Evolutionary conservation across 192 early-diverging fungal species (phyloP).

Genomic region (Gonapodya prolifera): DNA sequence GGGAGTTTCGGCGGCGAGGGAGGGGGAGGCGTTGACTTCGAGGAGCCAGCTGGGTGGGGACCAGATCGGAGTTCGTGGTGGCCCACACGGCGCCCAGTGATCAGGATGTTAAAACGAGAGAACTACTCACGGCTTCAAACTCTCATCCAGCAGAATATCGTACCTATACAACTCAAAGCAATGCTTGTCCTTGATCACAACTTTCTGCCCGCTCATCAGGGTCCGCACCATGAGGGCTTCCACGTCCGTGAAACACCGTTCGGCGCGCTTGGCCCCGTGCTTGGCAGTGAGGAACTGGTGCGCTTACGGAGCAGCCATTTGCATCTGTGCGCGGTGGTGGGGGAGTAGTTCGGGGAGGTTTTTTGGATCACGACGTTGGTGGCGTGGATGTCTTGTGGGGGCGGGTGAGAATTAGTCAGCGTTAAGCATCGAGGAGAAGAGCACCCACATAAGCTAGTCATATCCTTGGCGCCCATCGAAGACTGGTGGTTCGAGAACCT

Average conservation of each 20-base stretch:
- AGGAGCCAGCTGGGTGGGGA: conserved; percentile 29
- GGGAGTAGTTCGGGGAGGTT: conserved; percentile 40
- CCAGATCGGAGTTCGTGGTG: no score
- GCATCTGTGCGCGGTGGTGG: conserved; percentile 41
- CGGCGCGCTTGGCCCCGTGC: conserved; percentile 29
- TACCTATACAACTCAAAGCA: conserved; percentile 51
- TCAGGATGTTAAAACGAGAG: not conserved
- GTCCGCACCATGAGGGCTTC: conserved; percentile 42
- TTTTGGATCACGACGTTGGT: conserved; percentile 56
- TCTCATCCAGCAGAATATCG: conserved; percentile 43
- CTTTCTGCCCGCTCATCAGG: conserved; percentile 45
- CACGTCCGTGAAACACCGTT: conserved; percentile 44
- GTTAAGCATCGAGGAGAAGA: not conserved
- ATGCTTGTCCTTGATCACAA: conserved; percentile 59
- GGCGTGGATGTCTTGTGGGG: conserved; percentile 42
- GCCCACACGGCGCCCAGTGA: not conserved
- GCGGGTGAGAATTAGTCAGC: no score
- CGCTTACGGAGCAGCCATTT: conserved; percentile 49
- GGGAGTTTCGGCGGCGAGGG: conserved; percentile 45
- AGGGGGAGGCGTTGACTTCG: conserved; percentile 49
- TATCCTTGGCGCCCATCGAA: conserved; percentile 50
- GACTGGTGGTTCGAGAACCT: conserved; percentile 48
- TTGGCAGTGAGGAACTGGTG: conserved; percentile 34
- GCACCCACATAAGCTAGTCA: conserved; percentile 35
- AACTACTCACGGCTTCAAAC: conserved; percentile 31